Conservation (phyloP, 441 rosid species). For the Arabidopsis hybrid region DNA sequence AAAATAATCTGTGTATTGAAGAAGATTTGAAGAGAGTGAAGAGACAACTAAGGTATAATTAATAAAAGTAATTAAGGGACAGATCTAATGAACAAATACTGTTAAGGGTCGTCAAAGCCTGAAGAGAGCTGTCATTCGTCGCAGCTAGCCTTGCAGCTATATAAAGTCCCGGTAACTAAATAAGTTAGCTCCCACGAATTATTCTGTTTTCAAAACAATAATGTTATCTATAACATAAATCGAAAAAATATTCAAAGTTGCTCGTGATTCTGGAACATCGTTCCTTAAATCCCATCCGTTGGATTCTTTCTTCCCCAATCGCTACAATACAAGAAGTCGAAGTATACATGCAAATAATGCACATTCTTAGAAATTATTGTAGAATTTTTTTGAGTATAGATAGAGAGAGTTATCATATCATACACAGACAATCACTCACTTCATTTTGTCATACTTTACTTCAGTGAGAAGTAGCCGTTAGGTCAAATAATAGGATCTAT, state of each 20-base stretch:
- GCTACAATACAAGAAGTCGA: constrained; percentile 20
- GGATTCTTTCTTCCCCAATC: constrained; percentile 28
- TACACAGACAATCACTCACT: constrained; percentile 19
- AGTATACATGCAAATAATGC: constrained; percentile 26
- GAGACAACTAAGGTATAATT: constrained; percentile 26
- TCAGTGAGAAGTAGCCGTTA: constrained; percentile 23
- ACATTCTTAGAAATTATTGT: neutral
- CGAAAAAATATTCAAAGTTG: neutral
- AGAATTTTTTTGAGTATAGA: neutral
- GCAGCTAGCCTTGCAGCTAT: constrained; percentile 26
- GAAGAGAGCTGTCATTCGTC: constrained; percentile 40
- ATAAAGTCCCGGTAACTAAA: constrained; percentile 3
- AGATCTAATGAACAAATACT: constrained; percentile 26
- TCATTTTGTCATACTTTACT: constrained; percentile 26
- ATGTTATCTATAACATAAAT: neutral
- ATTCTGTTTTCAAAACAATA: neutral
- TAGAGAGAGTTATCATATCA: constrained; percentile 30
- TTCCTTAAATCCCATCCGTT: constrained; percentile 34
- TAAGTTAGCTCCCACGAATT: neutral
- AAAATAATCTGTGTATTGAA: neutral
- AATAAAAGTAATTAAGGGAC: constrained; percentile 21
- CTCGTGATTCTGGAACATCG: constrained; percentile 37
- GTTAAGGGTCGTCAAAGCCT: constrained; percentile 29
- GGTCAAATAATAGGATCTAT: constrained; percentile 35
- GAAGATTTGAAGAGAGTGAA: constrained; percentile 20